These are phyloP conservation scores for Benincasa hispida DNA, from an alignment of 306 rosid species.

Conservation along the genomic window DNA sequence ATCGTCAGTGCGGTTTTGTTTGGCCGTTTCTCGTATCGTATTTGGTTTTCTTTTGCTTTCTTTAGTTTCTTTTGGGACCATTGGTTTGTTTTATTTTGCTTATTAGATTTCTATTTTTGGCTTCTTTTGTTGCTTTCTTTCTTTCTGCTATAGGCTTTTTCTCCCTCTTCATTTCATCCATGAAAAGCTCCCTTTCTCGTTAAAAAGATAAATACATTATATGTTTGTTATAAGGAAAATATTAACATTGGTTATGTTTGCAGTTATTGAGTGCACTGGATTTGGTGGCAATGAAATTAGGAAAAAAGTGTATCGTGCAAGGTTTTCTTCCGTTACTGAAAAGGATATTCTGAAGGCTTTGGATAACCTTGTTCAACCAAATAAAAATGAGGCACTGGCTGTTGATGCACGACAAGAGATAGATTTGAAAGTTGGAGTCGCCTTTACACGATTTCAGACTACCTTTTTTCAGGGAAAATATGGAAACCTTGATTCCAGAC, in stretches of 20 bases:
- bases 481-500: constrained; percentile 91
- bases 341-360: constrained; percentile 82
- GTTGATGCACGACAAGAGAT: constrained; percentile 99
- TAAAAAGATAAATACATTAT: not conserved
- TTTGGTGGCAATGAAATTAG: constrained; percentile 39
- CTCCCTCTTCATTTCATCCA: too few relatives aligned
- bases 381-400: constrained; percentile 68
- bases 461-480: constrained; percentile 86
- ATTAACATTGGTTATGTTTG: constrained; percentile 15
- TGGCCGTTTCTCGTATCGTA: too few relatives aligned
- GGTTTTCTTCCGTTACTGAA: constrained; percentile 87
- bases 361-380: constrained; percentile 80
- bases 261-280: constrained; percentile 78
- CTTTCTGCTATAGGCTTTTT: too few relatives aligned
- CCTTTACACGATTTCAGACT: constrained; percentile 90
- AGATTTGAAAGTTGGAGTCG: constrained; percentile 98
- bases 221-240: not conserved
- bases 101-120: too few relatives aligned
- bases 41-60: too few relatives aligned
- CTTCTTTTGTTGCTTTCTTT: too few relatives aligned
- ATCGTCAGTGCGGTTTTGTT: too few relatives aligned
- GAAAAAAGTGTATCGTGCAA: constrained; percentile 60
- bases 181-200: too few relatives aligned
- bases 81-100: too few relatives aligned
- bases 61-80: too few relatives aligned